These are phyloP conservation scores for Camptophora hylomeconis DNA, from an alignment of 2,329 filamentous ascomycete genomes.

Conservation along the genomic window DNA sequence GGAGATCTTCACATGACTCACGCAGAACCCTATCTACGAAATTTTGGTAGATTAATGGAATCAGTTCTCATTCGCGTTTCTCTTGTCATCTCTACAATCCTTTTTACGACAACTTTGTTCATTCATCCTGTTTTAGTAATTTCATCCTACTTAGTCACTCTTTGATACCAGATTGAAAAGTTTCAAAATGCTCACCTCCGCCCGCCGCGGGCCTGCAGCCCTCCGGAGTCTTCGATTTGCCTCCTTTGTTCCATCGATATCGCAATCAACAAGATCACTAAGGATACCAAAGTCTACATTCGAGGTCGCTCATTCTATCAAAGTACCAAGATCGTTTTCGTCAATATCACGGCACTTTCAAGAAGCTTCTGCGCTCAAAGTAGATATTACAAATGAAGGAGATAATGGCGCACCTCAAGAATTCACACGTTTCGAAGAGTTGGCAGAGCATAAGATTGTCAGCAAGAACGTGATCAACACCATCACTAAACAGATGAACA, in stretches of 20 bases:
- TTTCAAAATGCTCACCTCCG: constrained; percentile 4
- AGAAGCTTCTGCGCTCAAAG: constrained; percentile 2
- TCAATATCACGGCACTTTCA: constrained; percentile 1
- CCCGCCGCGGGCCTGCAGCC: constrained; percentile 4
- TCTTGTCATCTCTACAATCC: too few species aligned
- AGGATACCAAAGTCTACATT: not conserved
- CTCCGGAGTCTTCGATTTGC: constrained; percentile 3
- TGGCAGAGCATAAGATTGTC: constrained; percentile 34
- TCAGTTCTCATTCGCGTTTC: too few species aligned
- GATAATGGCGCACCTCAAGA: constrained; percentile 5
- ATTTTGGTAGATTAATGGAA: too few species aligned
- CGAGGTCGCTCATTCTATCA: not conserved
- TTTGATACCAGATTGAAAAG: constrained; percentile 1
- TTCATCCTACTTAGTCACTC: constrained; percentile 3
- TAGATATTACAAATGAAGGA: not conserved
- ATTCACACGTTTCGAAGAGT: constrained; percentile 27
- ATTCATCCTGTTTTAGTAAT: too few species aligned
- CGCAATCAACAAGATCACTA: constrained; percentile 2
- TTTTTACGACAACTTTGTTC: too few species aligned
- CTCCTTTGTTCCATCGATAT: constrained; percentile 2
- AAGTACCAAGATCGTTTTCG: constrained; percentile 2
- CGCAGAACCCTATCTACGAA: too few species aligned
- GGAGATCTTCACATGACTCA: too few species aligned
- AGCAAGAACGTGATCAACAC: constrained; percentile 52
- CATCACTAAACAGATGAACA: constrained; percentile 59